These are phyloP conservation scores for Tilletiopsis washingtonensis DNA, from an alignment of 1,284 basidiomycete genomes.

Conservation along the genomic window DNA sequence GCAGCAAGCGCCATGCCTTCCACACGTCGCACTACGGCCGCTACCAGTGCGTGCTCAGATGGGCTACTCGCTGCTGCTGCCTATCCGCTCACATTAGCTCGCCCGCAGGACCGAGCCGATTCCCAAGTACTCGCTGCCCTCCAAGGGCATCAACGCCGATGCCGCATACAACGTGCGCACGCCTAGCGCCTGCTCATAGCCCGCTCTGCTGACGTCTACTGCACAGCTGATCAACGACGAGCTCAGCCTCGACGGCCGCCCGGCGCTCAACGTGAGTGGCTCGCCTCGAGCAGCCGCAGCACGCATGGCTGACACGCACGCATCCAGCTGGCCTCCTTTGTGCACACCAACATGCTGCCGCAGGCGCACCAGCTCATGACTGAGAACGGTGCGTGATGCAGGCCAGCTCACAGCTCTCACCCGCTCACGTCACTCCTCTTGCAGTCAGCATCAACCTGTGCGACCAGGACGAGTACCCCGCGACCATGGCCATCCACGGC, in stretches of 20 bases:
- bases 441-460: conserved; percentile 68
- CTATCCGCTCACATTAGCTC: too few relatives aligned
- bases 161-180: conserved; percentile 48
- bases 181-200: conserved; percentile 5
- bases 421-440: too few relatives aligned
- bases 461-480: conserved; percentile 83
- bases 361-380: conserved; percentile 45
- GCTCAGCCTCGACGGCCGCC: conserved; percentile 62
- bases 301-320: too few relatives aligned
- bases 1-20: neutral
- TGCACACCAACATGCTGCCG: conserved; percentile 56
- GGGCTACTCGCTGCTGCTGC: too few relatives aligned
- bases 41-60: too few relatives aligned
- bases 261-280: conserved; percentile 57
- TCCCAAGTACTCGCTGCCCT: conserved; percentile 50
- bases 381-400: too few relatives aligned
- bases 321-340: conserved; percentile 58
- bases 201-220: conserved; percentile 53
- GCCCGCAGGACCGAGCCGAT: conserved; percentile 33
- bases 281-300: too few relatives aligned
- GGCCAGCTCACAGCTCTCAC: too few relatives aligned
- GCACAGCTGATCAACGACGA: conserved; percentile 75
- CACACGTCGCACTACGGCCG: conserved; percentile 24
- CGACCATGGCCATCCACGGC: conserved; percentile 41
- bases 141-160: conserved; percentile 47